These are phyloP conservation scores for Neofusicoccum ribis DNA, from an alignment of 2,329 filamentous ascomycete species.

Conservation along the genomic window DNA sequence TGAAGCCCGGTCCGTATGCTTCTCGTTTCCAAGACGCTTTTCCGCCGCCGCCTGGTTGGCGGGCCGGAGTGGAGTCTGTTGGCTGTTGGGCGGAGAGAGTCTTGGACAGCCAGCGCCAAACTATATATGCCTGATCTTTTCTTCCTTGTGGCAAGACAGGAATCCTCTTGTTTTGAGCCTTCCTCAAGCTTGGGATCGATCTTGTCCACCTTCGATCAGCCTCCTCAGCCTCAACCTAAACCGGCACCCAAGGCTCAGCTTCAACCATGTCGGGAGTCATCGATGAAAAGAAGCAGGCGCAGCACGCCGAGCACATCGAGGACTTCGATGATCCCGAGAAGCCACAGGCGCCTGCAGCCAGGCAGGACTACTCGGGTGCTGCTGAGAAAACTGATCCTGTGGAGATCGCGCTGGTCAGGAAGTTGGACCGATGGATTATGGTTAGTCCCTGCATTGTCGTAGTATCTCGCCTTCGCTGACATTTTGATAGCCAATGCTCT, in stretches of 20 bases:
- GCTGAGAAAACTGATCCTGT: slow-evolving; percentile 36
- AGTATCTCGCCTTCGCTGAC: neutral
- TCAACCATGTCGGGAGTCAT: neutral
- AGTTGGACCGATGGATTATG: slow-evolving; percentile 34
- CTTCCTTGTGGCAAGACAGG: neutral
- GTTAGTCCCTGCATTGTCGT: slow-evolving; percentile 23
- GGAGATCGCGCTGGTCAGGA: slow-evolving; percentile 36
- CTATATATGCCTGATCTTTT: slow-evolving; percentile 7
- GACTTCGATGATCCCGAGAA: slow-evolving; percentile 13
- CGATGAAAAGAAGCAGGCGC: neutral
- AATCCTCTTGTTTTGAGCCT: neutral
- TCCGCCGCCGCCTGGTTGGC: neutral
- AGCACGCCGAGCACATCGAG: neutral
- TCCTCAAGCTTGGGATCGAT: neutral
- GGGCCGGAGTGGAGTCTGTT: neutral
- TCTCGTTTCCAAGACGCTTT: neutral
- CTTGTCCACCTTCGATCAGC: neutral
- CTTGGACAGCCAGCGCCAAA: neutral
- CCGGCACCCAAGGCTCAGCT: neutral
- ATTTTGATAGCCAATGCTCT: neutral
- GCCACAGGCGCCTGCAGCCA: slow-evolving; percentile 23
- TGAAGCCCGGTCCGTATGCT: neutral
- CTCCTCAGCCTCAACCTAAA: neutral
- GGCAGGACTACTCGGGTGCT: slow-evolving; percentile 36
- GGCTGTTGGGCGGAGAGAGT: neutral